These are phyloP conservation scores for Zygoascus meyerae DNA, from an alignment of 1,139 yeast genomes.

Conservation along the genomic window DNA sequence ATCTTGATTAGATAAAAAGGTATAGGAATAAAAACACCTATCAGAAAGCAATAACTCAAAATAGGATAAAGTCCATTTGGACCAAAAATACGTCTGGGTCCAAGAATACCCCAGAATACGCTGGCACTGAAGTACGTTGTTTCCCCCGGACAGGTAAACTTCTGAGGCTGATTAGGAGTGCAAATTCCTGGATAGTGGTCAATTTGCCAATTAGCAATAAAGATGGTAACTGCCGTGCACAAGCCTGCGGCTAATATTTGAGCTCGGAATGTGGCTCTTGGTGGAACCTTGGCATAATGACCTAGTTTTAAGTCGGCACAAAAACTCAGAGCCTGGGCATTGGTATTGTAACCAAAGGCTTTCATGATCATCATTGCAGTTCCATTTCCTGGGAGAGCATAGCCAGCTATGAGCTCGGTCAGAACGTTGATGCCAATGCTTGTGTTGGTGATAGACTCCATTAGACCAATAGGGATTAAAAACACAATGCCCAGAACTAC, in stretches of 20 bases:
- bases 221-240: constrained; percentile 42
- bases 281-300: constrained; percentile 56
- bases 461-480: constrained; percentile 44
- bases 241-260: constrained; percentile 43
- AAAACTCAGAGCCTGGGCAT: constrained; percentile 56
- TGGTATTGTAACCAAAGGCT: constrained; percentile 54
- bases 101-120: constrained; percentile 59
- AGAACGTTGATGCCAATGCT: constrained; percentile 51
- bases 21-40: constrained; percentile 46
- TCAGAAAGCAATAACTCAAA: constrained; percentile 45
- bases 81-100: constrained; percentile 54
- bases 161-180: constrained; percentile 35
- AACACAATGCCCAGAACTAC: constrained; percentile 48
- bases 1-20: constrained; percentile 34
- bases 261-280: constrained; percentile 53
- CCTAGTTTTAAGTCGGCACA: constrained; percentile 52
- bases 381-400: constrained; percentile 59
- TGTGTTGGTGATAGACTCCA: constrained; percentile 49
- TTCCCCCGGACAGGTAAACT: constrained; percentile 34
- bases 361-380: constrained; percentile 55
- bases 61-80: constrained; percentile 39
- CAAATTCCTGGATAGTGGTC: constrained; percentile 45
- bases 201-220: constrained; percentile 51
- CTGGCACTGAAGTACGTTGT: constrained; percentile 47
- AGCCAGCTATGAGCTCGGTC: constrained; percentile 53